Base-by-base conservation (phyloP, 768 basidiomycete genomes). In the Tubosaeta sp. region DNA sequence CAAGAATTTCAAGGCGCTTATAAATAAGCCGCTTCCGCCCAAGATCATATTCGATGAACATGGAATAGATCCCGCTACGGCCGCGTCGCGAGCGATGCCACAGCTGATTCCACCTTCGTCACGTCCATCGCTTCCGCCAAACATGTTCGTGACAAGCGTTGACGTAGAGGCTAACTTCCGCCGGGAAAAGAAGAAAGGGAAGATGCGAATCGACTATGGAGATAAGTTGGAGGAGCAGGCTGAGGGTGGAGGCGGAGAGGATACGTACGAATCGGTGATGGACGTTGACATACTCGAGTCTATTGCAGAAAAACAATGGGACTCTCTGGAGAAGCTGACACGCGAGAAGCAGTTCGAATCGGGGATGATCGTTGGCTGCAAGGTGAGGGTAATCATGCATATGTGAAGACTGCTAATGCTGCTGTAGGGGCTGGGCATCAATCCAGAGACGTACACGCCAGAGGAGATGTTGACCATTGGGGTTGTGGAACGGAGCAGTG, bases 81-180 rank as follows among this genome's bases (percentile, higher is more conserved):
- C 41, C 25, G 32, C 17, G 17, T 5, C 53, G 10, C 57, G 34
- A 35, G 51, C 46, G 3, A 56, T 52, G 5, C 69, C 74, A 7
- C 75, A 72, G 1, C 66, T 86, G 11, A 58, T 86, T 31, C 82
- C 86, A 2, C 87, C 87, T 1, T 88, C 87, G 4, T 79, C 83
- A 60, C 77, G 80, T 42, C 67, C 78, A 46, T 60, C 70, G 43
- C 59, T 89, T 8, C 87, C 87, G 1, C 59, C 71, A 5, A 82
- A 85, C 47, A 63, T 89, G 59, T 81, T 89, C 54, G 84, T 89
- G 32, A 88, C 86, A 3, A 83, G 81, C 56, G 73, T 88, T 2
- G 84, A 89, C 54, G 84, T 88, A 25, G 85, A 86, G 59, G 77
- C 72, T 25, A 77, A 72, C 1, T 10, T 53, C 50, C 48, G 54